Conservation (phyloP, 2,329 filamentous ascomycete species). For the Sodiomyces alkalinus region DNA sequence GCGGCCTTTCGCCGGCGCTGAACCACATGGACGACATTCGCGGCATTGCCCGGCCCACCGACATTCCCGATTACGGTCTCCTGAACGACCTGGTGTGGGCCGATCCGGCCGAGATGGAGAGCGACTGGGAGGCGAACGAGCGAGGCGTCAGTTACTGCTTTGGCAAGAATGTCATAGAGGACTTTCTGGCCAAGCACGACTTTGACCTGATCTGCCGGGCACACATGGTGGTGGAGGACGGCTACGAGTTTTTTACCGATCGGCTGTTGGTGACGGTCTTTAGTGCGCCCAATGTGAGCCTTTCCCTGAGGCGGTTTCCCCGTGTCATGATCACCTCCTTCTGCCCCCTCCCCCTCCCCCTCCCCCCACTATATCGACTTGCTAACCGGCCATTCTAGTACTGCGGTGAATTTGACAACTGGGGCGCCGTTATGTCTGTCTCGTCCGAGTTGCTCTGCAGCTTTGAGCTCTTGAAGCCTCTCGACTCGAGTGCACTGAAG, state of each 20-base stretch:
- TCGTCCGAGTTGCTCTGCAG: constrained; percentile 87
- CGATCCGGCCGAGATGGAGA: constrained; percentile 94
- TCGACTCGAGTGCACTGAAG: constrained; percentile 92
- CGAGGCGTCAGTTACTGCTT: constrained; percentile 97
- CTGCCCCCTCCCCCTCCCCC: no score
- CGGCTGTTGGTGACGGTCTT: constrained; percentile 92
- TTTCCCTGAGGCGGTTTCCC: not conserved
- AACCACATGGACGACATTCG: constrained; percentile 98
- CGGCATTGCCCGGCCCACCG: constrained; percentile 86
- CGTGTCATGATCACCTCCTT: not conserved
- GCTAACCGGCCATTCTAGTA: constrained; percentile 44
- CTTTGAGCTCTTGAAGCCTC: constrained; percentile 89
- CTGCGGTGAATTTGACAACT: constrained; percentile 97
- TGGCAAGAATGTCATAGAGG: constrained; percentile 93
- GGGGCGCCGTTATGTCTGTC: constrained; percentile 98
- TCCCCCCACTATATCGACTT: no score
- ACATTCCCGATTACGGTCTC: constrained; percentile 91
- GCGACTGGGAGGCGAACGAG: constrained; percentile 96
- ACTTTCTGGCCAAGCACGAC: constrained; percentile 87
- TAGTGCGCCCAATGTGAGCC: constrained; percentile 84
- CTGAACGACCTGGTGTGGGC: constrained; percentile 95
- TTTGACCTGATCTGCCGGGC: constrained; percentile 95
- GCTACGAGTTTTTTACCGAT: constrained; percentile 97
- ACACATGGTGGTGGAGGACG: constrained; percentile 98
- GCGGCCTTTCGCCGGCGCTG: constrained; percentile 79